A percentile compares a stretch with the other conserved stretches of the same genome.
Conservation (phyloP, 768 basidiomycete species). For the Lactifluus rugatus region DNA sequence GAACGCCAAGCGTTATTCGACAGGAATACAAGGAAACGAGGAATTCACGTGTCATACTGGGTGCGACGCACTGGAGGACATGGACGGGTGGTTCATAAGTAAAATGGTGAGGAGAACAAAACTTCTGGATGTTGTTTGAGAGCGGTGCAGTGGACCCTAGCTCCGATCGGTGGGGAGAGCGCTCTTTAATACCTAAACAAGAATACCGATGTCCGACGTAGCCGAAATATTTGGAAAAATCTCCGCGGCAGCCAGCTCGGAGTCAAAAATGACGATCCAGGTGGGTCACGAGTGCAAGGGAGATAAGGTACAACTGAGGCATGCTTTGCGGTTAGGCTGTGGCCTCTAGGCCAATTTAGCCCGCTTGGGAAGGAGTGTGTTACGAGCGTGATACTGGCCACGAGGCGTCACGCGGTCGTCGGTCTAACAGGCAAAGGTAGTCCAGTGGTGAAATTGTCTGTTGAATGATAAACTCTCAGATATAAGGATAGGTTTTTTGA, state of each 20-base stretch:
- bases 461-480: too few relatives aligned
- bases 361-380: background rate
- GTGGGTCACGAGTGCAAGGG: background rate
- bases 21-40: too few relatives aligned
- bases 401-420: background rate
- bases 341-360: background rate
- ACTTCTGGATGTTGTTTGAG: background rate
- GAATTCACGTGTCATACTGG: too few relatives aligned
- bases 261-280: background rate
- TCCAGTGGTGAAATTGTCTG: too few relatives aligned
- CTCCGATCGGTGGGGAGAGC: too few relatives aligned
- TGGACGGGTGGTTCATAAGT: too few relatives aligned
- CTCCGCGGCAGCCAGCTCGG: background rate
- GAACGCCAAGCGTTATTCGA: background rate
- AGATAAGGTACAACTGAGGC: too few relatives aligned
- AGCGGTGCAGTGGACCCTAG: background rate
- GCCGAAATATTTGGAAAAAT: background rate
- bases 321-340: too few relatives aligned
- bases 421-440: too few relatives aligned
- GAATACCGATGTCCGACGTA: background rate
- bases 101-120: background rate
- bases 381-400: background rate
- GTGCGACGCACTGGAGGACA: too few relatives aligned
- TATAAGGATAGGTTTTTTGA: too few relatives aligned
- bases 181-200: background rate